phyloP scores from a whole-genome alignment of 805 yeast species.

The Lachancea sp. region DNA sequence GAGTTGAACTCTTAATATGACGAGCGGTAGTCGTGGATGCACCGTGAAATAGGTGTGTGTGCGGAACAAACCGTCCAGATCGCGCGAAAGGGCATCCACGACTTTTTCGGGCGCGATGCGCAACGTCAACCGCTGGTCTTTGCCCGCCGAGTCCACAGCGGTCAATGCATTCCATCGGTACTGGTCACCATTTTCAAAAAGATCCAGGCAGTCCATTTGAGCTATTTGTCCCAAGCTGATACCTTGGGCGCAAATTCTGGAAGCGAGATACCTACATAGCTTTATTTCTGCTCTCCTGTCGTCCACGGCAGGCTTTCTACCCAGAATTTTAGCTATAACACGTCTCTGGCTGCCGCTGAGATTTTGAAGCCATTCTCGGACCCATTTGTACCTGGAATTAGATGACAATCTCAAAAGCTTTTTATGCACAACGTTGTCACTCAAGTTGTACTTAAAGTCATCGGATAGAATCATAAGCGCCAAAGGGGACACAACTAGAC shows the following conservation, averaged over 20 bases:
- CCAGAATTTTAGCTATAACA: constrained; percentile 2
- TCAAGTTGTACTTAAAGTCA: constrained; percentile 15
- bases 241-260: constrained; percentile 23
- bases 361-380: constrained; percentile 19
- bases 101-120: constrained; percentile 45
- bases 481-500: neutral
- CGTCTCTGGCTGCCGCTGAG: constrained; percentile 10
- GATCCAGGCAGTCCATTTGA: constrained; percentile 59
- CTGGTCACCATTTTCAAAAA: constrained; percentile 50
- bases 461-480: constrained; percentile 7
- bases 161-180: constrained; percentile 35
- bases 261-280: constrained; percentile 6
- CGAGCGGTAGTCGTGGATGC: constrained; percentile 57
- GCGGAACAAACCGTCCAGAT: constrained; percentile 46
- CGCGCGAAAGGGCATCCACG: constrained; percentile 41
- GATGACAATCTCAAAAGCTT: constrained; percentile 20
- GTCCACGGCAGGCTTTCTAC: constrained; percentile 1
- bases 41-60: constrained; percentile 61
- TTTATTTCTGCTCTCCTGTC: constrained; percentile 12
- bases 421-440: constrained; percentile 12
- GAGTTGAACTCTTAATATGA: constrained; percentile 59
- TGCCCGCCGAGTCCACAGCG: constrained; percentile 17
- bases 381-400: constrained; percentile 15
- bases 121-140: constrained; percentile 27
- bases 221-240: constrained; percentile 37